Percentiles rank a stretch among this genome's conserved stretches.
phyloP scores from a whole-genome alignment of 2,329 filamentous ascomycete genomes.

The Hypoxylon sp. region DNA sequence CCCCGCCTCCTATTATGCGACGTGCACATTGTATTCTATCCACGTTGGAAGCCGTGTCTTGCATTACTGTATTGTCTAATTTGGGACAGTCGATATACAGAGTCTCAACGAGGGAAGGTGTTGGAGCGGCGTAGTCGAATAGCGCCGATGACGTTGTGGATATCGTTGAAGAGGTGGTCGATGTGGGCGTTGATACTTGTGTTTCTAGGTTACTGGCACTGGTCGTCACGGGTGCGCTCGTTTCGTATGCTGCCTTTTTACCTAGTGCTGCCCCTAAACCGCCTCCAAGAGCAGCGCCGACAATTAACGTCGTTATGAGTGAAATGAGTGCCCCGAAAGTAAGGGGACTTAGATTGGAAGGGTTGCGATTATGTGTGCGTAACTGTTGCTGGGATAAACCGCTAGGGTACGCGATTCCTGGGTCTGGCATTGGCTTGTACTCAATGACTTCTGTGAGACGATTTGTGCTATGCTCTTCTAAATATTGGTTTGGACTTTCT shows the following conservation, averaged over 20 bases:
- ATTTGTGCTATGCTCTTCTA: background rate
- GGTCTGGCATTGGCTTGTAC: background rate
- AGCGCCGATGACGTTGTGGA: background rate
- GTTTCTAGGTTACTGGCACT: background rate
- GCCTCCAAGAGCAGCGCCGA: slow-evolving; percentile 17
- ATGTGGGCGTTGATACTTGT: background rate
- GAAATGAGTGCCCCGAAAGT: slow-evolving; percentile 15
- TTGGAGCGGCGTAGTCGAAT: background rate
- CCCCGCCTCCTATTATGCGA: background rate
- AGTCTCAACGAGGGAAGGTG: slow-evolving; percentile 3
- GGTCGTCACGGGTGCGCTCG: background rate
- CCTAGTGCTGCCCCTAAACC: slow-evolving; percentile 4
- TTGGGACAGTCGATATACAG: slow-evolving; percentile 8
- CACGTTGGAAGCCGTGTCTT: background rate
- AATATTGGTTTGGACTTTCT: background rate
- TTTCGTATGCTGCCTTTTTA: background rate
- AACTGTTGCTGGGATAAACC: background rate
- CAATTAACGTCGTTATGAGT: slow-evolving; percentile 8
- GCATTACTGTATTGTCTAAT: slow-evolving; percentile 1
- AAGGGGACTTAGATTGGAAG: slow-evolving; percentile 10
- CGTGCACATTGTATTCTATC: background rate
- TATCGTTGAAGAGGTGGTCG: background rate
- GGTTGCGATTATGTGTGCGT: background rate
- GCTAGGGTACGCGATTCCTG: background rate
- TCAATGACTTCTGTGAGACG: slow-evolving; percentile 3